Evolutionary conservation across 352 stramenopile genomes (phyloP).

Genomic region (Phytophthora citrophthora): DNA sequence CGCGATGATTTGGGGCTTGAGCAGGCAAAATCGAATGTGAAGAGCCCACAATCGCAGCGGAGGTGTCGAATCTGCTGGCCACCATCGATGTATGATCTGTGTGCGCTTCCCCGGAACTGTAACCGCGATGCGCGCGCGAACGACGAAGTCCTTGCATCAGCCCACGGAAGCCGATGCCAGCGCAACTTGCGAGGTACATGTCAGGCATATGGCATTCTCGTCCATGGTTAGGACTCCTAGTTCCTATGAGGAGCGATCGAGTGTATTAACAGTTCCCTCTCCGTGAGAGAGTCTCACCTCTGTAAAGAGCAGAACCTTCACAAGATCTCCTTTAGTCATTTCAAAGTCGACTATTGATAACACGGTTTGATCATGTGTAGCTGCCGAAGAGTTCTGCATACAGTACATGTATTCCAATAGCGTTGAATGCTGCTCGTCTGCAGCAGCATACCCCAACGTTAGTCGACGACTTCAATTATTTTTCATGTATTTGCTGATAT

Average conservation of each 20-base stretch:
- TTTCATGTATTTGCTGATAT: too few species aligned
- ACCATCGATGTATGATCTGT: not conserved
- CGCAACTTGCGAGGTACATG: not conserved
- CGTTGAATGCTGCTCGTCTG: too few species aligned
- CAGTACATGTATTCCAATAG: not conserved
- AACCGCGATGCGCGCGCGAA: not conserved
- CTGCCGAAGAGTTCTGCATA: not conserved
- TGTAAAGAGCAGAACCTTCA: too few species aligned
- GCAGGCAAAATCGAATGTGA: slow-evolving; percentile 8
- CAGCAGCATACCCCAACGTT: too few species aligned
- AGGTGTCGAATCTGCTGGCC: not conserved
- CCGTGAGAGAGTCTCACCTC: too few species aligned
- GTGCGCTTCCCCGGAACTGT: not conserved
- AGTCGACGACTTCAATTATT: too few species aligned
- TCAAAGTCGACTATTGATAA: not conserved
- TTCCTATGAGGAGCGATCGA: too few species aligned
- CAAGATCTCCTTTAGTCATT: too few species aligned
- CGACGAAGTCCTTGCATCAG: not conserved
- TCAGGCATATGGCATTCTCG: not conserved
- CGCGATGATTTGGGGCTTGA: slow-evolving; percentile 9
- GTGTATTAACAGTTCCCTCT: too few species aligned
- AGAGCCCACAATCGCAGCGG: not conserved
- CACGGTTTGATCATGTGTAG: not conserved
- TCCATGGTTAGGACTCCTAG: not conserved
- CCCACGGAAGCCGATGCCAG: not conserved